phyloP scores from a whole-genome alignment of 2,329 filamentous ascomycete genomes.

The Fusarium sp. region DNA sequence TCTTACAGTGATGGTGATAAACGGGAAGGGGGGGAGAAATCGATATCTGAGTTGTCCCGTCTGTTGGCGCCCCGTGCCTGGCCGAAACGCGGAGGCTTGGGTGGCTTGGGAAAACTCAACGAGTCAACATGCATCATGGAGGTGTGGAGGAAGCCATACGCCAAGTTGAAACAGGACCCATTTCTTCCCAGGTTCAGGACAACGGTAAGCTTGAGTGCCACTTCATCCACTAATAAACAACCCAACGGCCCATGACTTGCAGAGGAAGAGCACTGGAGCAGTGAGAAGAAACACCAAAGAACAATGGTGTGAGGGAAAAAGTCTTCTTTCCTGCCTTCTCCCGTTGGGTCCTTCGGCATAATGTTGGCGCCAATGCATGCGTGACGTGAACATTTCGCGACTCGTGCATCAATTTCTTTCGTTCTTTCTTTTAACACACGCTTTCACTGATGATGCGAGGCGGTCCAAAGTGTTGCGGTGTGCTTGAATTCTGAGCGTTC shows the following conservation, averaged over 20 bases:
- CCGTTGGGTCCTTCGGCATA: constrained; percentile 21
- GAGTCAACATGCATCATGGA: constrained; percentile 31
- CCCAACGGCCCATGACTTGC: constrained; percentile 32
- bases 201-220: constrained; percentile 26
- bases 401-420: constrained; percentile 5
- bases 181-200: constrained; percentile 29
- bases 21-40: constrained; percentile 14
- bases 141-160: constrained; percentile 33
- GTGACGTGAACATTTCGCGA: constrained; percentile 30
- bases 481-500: constrained; percentile 15
- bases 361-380: constrained; percentile 37
- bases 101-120: constrained; percentile 25
- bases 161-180: constrained; percentile 39
- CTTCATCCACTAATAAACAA: constrained; percentile 23
- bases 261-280: constrained; percentile 6
- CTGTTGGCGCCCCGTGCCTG: constrained; percentile 28
- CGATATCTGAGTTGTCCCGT: constrained; percentile 30
- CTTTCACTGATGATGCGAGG: constrained; percentile 10
- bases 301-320: constrained; percentile 31
- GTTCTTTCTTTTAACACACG: constrained; percentile 3
- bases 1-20: constrained; percentile 18
- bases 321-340: constrained; percentile 30
- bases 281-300: constrained; percentile 19
- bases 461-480: constrained; percentile 26
- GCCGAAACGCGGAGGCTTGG: constrained; percentile 35